Evolutionary conservation across 139 green algal genomes (phyloP).

Genomic region (Haematococcus sp.): DNA sequence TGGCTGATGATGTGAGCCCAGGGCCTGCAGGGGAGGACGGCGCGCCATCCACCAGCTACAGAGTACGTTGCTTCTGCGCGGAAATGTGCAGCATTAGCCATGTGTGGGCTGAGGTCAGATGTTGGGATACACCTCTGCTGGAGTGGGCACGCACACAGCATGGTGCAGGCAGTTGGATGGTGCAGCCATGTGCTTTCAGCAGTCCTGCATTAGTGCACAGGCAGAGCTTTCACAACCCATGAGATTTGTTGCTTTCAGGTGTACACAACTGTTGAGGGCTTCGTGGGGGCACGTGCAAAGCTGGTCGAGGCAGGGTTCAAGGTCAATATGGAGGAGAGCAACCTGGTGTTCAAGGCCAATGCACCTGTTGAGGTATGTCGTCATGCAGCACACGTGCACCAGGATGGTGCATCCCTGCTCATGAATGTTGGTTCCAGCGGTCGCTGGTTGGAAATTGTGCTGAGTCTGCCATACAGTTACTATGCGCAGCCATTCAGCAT

Average conservation of each 20-base stretch:
- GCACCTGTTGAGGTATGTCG: conserved; percentile 21
- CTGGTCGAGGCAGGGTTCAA: conserved; percentile 25
- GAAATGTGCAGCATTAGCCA: too few relatives aligned
- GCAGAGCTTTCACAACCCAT: too few relatives aligned
- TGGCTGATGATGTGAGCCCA: conserved; percentile 14
- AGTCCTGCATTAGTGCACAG: too few relatives aligned
- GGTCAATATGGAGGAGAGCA: conserved; percentile 50
- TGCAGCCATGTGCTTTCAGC: too few relatives aligned
- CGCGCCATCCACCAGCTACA: conserved; percentile 30
- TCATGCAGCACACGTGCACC: too few relatives aligned
- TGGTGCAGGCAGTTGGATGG: neutral
- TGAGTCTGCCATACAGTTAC: neutral
- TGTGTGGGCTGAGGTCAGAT: too few relatives aligned
- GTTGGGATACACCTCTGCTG: neutral
- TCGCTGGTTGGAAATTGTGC: neutral
- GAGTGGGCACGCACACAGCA: too few relatives aligned
- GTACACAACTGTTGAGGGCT: conserved; percentile 13
- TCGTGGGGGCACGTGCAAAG: neutral
- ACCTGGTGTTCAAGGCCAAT: conserved; percentile 49
- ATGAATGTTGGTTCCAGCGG: neutral
- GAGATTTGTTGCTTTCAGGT: neutral
- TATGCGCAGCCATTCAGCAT: neutral
- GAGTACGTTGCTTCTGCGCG: too few relatives aligned
- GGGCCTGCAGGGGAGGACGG: conserved; percentile 41
- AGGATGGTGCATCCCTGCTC: neutral